Evolutionary conservation across 768 basidiomycete genomes (phyloP).

Genomic region (Rhodotorula diobovata): DNA sequence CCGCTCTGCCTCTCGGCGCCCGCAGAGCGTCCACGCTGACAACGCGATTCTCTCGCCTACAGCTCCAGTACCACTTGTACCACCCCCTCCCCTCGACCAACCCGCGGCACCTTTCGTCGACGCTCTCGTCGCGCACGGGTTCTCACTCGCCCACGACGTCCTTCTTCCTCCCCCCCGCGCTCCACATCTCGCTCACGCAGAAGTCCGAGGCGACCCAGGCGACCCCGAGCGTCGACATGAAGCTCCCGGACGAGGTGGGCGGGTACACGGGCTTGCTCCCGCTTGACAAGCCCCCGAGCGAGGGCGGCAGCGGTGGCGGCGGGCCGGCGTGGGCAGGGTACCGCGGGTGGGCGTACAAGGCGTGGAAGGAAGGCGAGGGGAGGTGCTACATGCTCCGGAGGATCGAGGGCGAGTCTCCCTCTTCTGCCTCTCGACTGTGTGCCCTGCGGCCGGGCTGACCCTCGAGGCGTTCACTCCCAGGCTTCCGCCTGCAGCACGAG

Average conservation of each 20-base stretch:
- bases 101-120: slow-evolving; percentile 53
- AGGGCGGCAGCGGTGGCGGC: background rate
- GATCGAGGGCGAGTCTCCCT: slow-evolving; percentile 67
- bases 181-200: slow-evolving; percentile 53
- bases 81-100: slow-evolving; percentile 61
- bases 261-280: slow-evolving; percentile 84
- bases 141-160: slow-evolving; percentile 45
- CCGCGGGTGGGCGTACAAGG: slow-evolving; percentile 78
- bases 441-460: no score
- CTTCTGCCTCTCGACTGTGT: background rate
- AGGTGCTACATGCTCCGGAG: slow-evolving; percentile 70
- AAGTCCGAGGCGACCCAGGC: slow-evolving; percentile 46
- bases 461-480: slow-evolving; percentile 49
- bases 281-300: slow-evolving; percentile 54
- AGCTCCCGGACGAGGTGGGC: slow-evolving; percentile 78
- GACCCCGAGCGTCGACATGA: slow-evolving; percentile 49
- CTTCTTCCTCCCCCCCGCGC: slow-evolving; percentile 81
- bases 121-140: slow-evolving; percentile 35
- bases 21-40: background rate
- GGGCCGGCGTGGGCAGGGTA: slow-evolving; percentile 53
- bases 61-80: slow-evolving; percentile 94
- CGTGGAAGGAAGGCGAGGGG: slow-evolving; percentile 71
- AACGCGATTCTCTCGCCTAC: slow-evolving; percentile 11
- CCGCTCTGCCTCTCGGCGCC: slow-evolving; percentile 23
- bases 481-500: slow-evolving; percentile 75